phyloP scores from a whole-genome alignment of 371 early-diverging fungal genomes.

The Globomyces sp. region DNA sequence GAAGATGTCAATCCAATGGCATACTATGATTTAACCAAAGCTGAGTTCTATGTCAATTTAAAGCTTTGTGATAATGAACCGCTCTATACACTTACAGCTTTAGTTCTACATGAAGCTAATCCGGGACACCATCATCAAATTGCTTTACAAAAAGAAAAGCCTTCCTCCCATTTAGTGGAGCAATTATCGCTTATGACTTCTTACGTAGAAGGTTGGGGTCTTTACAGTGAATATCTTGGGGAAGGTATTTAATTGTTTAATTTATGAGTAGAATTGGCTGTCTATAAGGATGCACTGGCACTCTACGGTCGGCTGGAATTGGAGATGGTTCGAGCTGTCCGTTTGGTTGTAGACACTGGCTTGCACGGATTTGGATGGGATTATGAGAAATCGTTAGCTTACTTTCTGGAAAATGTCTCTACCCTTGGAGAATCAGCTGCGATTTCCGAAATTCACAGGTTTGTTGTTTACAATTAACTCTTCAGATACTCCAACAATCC shows the following conservation, averaged over 20 bases:
- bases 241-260: conserved; percentile 6
- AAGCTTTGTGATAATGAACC: conserved; percentile 28
- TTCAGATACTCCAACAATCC: conserved; percentile 38
- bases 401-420: conserved; percentile 31
- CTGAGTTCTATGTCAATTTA: conserved; percentile 34
- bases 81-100: conserved; percentile 24
- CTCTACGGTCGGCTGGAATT: conserved; percentile 39
- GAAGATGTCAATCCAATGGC: conserved; percentile 33
- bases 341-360: conserved; percentile 43
- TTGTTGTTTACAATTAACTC: conserved; percentile 29
- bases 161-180: conserved; percentile 25
- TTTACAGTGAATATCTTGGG: conserved; percentile 43
- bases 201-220: conserved; percentile 42
- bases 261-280: conserved; percentile 32
- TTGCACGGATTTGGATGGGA: conserved; percentile 41
- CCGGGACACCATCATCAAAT: conserved; percentile 48
- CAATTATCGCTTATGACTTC: conserved; percentile 27
- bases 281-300: conserved; percentile 36
- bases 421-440: conserved; percentile 26
- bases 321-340: conserved; percentile 43
- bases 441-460: no score
- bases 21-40: conserved; percentile 25
- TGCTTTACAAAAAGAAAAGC: conserved; percentile 30
- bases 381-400: conserved; percentile 30
- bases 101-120: conserved; percentile 42